Evolutionary conservation across 2,329 filamentous ascomycete species (phyloP).

Genomic region (Raffaelea deltoideospora): DNA sequence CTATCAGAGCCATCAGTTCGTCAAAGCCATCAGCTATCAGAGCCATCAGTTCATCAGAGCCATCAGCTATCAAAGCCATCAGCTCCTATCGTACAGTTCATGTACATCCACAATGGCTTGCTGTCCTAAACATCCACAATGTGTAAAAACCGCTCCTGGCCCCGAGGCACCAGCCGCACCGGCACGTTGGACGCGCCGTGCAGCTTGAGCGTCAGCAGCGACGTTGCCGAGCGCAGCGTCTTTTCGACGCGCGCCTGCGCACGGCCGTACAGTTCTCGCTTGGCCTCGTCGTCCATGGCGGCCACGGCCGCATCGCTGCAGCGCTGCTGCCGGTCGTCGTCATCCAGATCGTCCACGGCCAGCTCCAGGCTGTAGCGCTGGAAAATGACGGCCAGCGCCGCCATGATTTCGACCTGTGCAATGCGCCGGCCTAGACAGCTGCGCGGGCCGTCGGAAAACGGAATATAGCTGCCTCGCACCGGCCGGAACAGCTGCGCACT

Average conservation of each 20-base stretch:
- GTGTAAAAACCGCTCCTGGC: slow-evolving; percentile 50
- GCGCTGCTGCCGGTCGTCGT: no score
- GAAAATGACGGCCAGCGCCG: slow-evolving; percentile 38
- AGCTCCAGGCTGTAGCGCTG: slow-evolving; percentile 53
- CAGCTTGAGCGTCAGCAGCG: slow-evolving; percentile 60
- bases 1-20: no score
- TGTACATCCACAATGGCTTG: no score
- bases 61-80: no score
- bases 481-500: slow-evolving; percentile 46
- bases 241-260: slow-evolving; percentile 39
- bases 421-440: slow-evolving; percentile 43
- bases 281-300: slow-evolving; percentile 29
- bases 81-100: no score
- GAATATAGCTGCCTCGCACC: slow-evolving; percentile 38
- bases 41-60: no score
- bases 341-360: slow-evolving; percentile 43
- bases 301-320: slow-evolving; percentile 41
- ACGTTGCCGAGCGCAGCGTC: slow-evolving; percentile 38
- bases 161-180: slow-evolving; percentile 52
- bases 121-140: slow-evolving; percentile 15
- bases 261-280: slow-evolving; percentile 40
- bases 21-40: no score
- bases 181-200: slow-evolving; percentile 44
- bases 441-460: slow-evolving; percentile 43
- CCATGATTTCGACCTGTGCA: slow-evolving; percentile 43